Percentiles rank a stretch among this genome's conserved stretches.
These are phyloP conservation scores for Geotrichum klebahnii DNA, from an alignment of 1,139 yeast genomes.

Conservation along the genomic window DNA sequence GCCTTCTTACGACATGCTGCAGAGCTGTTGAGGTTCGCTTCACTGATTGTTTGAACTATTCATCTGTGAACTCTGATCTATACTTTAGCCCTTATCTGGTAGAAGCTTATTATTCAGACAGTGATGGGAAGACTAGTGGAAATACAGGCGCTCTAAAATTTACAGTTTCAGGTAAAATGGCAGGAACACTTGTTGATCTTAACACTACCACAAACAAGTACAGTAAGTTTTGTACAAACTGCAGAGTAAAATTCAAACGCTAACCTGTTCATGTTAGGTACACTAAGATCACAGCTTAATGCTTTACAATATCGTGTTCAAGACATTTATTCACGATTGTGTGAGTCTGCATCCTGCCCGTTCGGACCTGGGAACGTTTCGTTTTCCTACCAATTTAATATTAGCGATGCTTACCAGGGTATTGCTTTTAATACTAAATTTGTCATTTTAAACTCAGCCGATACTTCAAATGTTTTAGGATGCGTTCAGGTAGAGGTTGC, in stretches of 20 bases:
- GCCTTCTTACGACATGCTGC: neutral
- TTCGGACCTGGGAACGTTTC: conserved; percentile 28
- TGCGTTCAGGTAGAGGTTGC: conserved; percentile 51
- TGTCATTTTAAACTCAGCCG: conserved; percentile 39
- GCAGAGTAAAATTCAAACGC: neutral
- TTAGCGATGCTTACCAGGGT: conserved; percentile 31
- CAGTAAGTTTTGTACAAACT: conserved; percentile 15
- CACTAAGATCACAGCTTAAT: conserved; percentile 29
- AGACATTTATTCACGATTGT: conserved; percentile 32
- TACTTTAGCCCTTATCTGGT: conserved; percentile 16
- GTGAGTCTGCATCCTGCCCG: conserved; percentile 35
- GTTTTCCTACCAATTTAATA: conserved; percentile 29
- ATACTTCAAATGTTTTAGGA: conserved; percentile 42
- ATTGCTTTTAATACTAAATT: conserved; percentile 34
- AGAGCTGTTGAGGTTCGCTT: conserved; percentile 16
- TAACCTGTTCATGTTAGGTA: conserved; percentile 22
- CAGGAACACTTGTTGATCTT: conserved; percentile 29
- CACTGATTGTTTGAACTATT: conserved; percentile 23
- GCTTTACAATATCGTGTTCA: conserved; percentile 27
- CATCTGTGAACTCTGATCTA: conserved; percentile 7
- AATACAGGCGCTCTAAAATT: conserved; percentile 23
- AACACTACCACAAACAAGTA: conserved; percentile 30
- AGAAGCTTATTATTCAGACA: conserved; percentile 9
- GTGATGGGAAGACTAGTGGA: conserved; percentile 14
- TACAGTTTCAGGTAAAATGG: conserved; percentile 29